These are phyloP conservation scores for Penicillium lividum DNA, from an alignment of 495 filamentous ascomycete species.

Conservation along the genomic window DNA sequence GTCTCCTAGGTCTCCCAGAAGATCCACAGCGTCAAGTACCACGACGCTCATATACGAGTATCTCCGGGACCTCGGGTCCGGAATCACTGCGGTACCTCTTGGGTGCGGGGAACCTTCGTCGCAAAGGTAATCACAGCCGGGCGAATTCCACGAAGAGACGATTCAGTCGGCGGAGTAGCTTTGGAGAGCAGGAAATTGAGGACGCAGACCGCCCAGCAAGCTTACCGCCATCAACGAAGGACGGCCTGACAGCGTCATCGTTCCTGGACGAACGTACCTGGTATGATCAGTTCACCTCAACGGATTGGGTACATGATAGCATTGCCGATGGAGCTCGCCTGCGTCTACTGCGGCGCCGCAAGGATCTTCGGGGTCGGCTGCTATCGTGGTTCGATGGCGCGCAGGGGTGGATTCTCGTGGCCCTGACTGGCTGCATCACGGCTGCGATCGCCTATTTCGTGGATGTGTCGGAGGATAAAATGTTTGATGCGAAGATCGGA, in stretches of 20 bases:
- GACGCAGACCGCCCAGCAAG: conserved; percentile 41
- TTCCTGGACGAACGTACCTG: conserved; percentile 85
- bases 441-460: conserved; percentile 87
- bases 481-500: conserved; percentile 91
- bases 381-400: conserved; percentile 78
- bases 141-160: conserved; percentile 61
- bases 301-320: conserved; percentile 97
- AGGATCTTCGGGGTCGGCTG: conserved; percentile 80
- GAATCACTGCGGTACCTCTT: conserved; percentile 38
- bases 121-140: conserved; percentile 64
- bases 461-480: conserved; percentile 76
- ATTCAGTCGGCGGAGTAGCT: conserved; percentile 48
- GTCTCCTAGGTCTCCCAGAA: conserved; percentile 31
- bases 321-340: conserved; percentile 91
- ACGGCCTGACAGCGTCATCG: conserved; percentile 49
- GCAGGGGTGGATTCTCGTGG: conserved; percentile 94
- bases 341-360: conserved; percentile 76
- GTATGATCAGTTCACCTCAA: conserved; percentile 99
- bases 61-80: conserved; percentile 33
- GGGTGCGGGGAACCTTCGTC: conserved; percentile 46
- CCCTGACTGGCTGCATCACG: conserved; percentile 84
- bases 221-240: conserved; percentile 57
- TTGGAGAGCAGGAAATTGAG: conserved; percentile 7
- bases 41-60: conserved; percentile 44
- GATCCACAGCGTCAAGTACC: conserved; percentile 21